Conservation (phyloP, 306 rosid genomes). For the Castanea mollissima region DNA sequence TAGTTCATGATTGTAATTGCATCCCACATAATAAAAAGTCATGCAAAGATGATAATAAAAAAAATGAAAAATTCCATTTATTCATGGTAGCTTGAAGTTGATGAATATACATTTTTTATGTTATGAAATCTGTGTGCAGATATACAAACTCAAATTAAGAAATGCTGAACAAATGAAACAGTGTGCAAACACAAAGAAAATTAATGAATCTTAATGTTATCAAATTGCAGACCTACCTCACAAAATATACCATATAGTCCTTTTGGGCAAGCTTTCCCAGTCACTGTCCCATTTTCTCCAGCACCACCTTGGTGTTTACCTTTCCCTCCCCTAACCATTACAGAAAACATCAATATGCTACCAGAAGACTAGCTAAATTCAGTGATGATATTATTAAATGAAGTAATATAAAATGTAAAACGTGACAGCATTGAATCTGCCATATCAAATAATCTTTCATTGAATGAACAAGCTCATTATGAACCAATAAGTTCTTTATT, state of each 20-base stretch:
- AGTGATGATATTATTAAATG: not conserved
- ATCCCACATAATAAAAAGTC: constrained; percentile 4
- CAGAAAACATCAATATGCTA: not conserved
- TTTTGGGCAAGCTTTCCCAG: constrained; percentile 82
- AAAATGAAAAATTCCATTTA: not conserved
- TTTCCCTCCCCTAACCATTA: constrained; percentile 74
- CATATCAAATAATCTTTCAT: not conserved
- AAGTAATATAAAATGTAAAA: not conserved
- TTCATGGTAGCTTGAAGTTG: not conserved
- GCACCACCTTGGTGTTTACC: constrained; percentile 57
- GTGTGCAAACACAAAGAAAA: not conserved
- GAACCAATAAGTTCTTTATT: constrained; percentile 2
- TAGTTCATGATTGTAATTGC: not conserved
- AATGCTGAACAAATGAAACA: not conserved
- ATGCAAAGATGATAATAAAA: not conserved
- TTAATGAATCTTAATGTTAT: constrained; percentile 2
- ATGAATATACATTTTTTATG: not conserved
- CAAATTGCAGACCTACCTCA: constrained; percentile 45
- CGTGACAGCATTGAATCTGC: not conserved
- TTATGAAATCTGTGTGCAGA: not conserved
- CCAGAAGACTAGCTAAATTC: not conserved
- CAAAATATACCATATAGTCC: constrained; percentile 93
- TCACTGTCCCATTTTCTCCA: constrained; percentile 83
- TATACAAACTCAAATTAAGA: not conserved
- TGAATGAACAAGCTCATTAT: not conserved